Conservation (phyloP, 352 stramenopile species). For the Phytopythium helicoides region DNA sequence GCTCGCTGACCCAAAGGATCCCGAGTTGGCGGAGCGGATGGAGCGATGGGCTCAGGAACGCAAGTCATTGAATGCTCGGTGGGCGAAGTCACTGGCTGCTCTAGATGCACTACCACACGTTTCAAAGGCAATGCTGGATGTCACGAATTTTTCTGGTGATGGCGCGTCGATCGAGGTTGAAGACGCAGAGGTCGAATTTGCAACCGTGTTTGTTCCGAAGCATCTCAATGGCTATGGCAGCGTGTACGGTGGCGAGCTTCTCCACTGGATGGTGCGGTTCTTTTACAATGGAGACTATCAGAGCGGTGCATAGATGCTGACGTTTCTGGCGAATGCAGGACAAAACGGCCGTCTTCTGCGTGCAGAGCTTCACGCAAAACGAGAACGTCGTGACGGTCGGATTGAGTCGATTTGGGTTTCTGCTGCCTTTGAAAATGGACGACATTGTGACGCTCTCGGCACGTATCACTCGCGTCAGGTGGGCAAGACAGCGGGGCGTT, state of each 20-base stretch:
- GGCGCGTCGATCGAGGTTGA: slow-evolving; percentile 15
- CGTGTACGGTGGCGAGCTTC: slow-evolving; percentile 53
- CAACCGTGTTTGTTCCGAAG: slow-evolving; percentile 44
- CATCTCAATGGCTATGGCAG: slow-evolving; percentile 51
- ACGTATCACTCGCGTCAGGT: slow-evolving; percentile 44
- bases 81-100: slow-evolving; percentile 17
- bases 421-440: slow-evolving; percentile 35
- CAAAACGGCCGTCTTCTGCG: slow-evolving; percentile 52
- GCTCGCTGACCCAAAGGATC: slow-evolving; percentile 20
- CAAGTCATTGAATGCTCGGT: slow-evolving; percentile 22
- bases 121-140: slow-evolving; percentile 12
- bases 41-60: slow-evolving; percentile 14
- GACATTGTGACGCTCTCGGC: slow-evolving; percentile 49
- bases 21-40: slow-evolving; percentile 12
- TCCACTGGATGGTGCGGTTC: slow-evolving; percentile 36
- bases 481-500: not conserved
- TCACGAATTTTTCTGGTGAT: not conserved
- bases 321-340: slow-evolving; percentile 17
- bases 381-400: slow-evolving; percentile 51
- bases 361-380: slow-evolving; percentile 53
- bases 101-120: slow-evolving; percentile 22
- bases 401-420: slow-evolving; percentile 44
- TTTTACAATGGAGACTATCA: not conserved
- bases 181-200: slow-evolving; percentile 47
- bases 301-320: not conserved